Conservation (phyloP, 495 filamentous ascomycete genomes). For the Penicillium chermesinum region DNA sequence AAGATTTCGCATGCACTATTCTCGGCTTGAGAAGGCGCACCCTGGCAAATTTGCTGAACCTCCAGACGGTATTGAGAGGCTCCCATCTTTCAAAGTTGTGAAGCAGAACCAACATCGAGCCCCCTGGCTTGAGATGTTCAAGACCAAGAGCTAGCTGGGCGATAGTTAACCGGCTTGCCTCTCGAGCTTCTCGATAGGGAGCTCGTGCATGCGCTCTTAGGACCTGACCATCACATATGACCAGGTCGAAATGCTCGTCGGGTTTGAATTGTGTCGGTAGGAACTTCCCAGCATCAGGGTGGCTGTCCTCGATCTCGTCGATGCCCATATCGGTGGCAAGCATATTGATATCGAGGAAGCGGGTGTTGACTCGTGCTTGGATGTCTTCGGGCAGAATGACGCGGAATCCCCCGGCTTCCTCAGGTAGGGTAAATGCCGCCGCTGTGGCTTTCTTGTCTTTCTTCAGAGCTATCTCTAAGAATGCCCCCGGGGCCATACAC, state of each 20-base stretch:
- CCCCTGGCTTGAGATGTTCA: constrained; percentile 38
- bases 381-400: constrained; percentile 13
- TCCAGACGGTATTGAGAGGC: constrained; percentile 34
- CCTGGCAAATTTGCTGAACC: constrained; percentile 39
- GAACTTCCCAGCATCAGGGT: constrained; percentile 43
- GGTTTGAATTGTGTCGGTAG: constrained; percentile 14
- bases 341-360: constrained; percentile 51
- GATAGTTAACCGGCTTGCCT: constrained; percentile 35
- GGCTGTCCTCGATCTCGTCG: constrained; percentile 31
- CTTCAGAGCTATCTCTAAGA: constrained; percentile 30
- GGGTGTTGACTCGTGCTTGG: constrained; percentile 17
- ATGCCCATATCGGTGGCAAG: constrained; percentile 48
- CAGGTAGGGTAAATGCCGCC: not conserved
- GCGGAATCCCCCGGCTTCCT: not conserved
- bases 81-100: constrained; percentile 45
- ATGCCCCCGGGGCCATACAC: constrained; percentile 56
- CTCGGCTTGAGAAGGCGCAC: constrained; percentile 47
- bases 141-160: constrained; percentile 47
- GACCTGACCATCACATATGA: constrained; percentile 55
- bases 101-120: constrained; percentile 46
- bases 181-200: constrained; percentile 34
- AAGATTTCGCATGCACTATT: constrained; percentile 34
- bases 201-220: constrained; percentile 42
- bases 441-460: constrained; percentile 22
- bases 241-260: constrained; percentile 42